These are phyloP conservation scores for Trypethelium eluteriae DNA, from an alignment of 495 filamentous ascomycete species.

Conservation along the genomic window DNA sequence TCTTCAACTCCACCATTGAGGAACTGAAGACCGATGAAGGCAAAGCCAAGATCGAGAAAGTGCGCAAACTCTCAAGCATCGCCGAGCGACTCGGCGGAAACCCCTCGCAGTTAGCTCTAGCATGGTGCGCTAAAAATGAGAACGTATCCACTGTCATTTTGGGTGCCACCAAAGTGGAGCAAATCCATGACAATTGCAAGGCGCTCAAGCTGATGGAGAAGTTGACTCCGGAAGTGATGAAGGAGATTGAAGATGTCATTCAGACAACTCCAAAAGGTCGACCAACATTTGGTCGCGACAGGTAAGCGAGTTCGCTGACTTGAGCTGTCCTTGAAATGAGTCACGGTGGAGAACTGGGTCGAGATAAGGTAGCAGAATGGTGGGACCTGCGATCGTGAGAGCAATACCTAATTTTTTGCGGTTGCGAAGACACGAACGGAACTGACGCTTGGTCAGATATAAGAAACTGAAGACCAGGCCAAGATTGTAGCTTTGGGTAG, in stretches of 20 bases:
- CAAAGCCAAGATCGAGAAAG: constrained; percentile 39
- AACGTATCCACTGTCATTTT: constrained; percentile 41
- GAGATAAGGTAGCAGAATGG: background rate
- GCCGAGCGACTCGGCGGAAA: constrained; percentile 37
- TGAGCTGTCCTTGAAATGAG: background rate
- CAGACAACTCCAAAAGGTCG: constrained; percentile 34
- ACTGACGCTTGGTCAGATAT: background rate
- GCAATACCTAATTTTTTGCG: background rate
- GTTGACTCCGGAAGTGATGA: constrained; percentile 38
- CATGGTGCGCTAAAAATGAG: constrained; percentile 37
- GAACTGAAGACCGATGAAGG: constrained; percentile 33
- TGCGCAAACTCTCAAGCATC: constrained; percentile 35
- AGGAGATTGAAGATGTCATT: constrained; percentile 38
- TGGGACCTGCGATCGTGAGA: background rate
- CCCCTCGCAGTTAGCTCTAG: constrained; percentile 32
- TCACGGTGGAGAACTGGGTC: background rate
- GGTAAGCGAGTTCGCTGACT: constrained; percentile 19
- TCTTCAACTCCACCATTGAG: constrained; percentile 34
- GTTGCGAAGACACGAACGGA: background rate
- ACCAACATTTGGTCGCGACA: constrained; percentile 27
- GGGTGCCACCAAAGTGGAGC: constrained; percentile 34
- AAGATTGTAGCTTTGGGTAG: background rate
- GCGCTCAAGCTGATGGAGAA: constrained; percentile 34
- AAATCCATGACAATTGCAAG: constrained; percentile 39
- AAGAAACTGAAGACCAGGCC: background rate